Base-by-base conservation (phyloP, 176 grass and related monocot genomes). In the Rhynchospora tenuis region DNA sequence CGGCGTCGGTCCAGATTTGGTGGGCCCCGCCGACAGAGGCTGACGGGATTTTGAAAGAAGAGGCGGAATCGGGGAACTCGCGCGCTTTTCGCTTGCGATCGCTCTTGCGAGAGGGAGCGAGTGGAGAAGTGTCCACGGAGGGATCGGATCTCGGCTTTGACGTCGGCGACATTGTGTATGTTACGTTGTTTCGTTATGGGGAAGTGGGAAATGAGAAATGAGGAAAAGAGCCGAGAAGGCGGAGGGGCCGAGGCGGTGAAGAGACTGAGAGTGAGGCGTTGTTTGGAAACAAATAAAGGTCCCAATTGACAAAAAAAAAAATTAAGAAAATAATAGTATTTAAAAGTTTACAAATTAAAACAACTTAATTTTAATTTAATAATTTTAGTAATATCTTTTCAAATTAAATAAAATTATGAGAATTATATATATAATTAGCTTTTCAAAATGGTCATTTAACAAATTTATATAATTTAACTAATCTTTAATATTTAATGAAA, bases 1-100 rank as follows among this genome's bases (percentile, higher is more conserved):
- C 93, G 12, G 73, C 64, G 64, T 90, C 86, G 71, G 52, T 87
- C 93, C 93, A 95, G n/a, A 83, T 62, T 48, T 82, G 86, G 74
- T 89, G 83, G 38, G 69, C 50, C 43, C 55, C 75, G 65, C 82
- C 64, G 45, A 28, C 57, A 43, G 84, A 50, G 20, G 50, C 14
- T 3, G 45, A 42, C 6, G 26, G 28, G 33, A 45, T 56, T 9
- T 62, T 73, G 45, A 54, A 64, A 3, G 13, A 29, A 47, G 73
- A 1, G 29, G 84, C 15, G 24, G 84, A 27, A 58, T 85, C 84
- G 72, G 59, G 58, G 16, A 66, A 56, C 22, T 12, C 43, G 58
- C 57, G 72, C 15, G 59, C 58, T 77, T 85, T 85, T 28, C 71
- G 71, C 3, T 79, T 78, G 48, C 71, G 54, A 26, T 79, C 42